Percentiles rank a stretch among this genome's conserved stretches.
phyloP scores from a whole-genome alignment of 2,329 filamentous ascomycete species.

The Biscogniauxia mediterranea region DNA sequence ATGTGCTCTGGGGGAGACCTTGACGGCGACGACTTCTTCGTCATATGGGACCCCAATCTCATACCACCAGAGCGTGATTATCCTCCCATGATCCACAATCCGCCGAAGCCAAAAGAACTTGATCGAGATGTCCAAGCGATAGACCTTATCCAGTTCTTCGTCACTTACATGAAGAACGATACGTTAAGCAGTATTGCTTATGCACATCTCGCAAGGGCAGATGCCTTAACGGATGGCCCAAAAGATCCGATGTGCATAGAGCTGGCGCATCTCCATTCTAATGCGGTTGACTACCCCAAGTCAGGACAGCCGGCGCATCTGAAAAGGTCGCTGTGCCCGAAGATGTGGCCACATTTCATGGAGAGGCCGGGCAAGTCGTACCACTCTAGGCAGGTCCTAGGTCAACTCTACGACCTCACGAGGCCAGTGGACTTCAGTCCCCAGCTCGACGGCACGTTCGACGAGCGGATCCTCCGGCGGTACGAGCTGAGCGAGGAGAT shows the following conservation, averaged over 20 bases:
- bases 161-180: conserved; percentile 90
- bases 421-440: conserved; percentile 66
- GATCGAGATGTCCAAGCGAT: conserved; percentile 64
- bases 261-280: conserved; percentile 79
- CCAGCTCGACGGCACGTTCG: conserved; percentile 71
- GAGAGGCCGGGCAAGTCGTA: conserved; percentile 65
- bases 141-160: conserved; percentile 82
- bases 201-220: conserved; percentile 77
- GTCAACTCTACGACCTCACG: conserved; percentile 78
- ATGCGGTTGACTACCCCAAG: conserved; percentile 92
- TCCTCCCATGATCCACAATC: conserved; percentile 73
- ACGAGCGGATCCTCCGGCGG: conserved; percentile 66
- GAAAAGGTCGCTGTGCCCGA: conserved; percentile 57
- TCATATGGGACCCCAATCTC: conserved; percentile 82
- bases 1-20: conserved; percentile 97
- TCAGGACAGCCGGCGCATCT: conserved; percentile 77
- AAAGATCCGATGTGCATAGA: conserved; percentile 68
- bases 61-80: conserved; percentile 55
- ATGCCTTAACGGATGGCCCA: conserved; percentile 61
- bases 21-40: conserved; percentile 92
- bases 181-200: conserved; percentile 75
- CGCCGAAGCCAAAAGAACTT: conserved; percentile 54
- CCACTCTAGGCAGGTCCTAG: conserved; percentile 68
- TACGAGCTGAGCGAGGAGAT: conserved; percentile 55
- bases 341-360: conserved; percentile 82